A percentile compares a stretch with the other conserved stretches of the same genome.
Conservation (phyloP, 2,329 filamentous ascomycete species). For the Phyllosticta paracitricarpa region DNA sequence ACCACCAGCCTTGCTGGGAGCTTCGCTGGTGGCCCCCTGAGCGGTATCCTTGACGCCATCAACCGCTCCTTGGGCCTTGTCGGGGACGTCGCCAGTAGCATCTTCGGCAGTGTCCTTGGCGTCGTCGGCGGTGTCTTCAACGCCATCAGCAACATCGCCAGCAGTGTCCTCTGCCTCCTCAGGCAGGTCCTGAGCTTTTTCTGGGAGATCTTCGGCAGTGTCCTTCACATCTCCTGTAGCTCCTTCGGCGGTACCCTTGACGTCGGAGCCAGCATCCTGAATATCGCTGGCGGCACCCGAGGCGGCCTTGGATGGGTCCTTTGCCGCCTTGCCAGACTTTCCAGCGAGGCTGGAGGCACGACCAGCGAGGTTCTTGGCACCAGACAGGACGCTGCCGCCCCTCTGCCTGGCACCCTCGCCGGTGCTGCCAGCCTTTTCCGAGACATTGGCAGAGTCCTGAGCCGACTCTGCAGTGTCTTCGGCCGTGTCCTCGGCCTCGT, state of each 20-base stretch:
- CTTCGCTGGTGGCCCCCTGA: conserved; percentile 13
- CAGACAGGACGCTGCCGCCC: conserved; percentile 1
- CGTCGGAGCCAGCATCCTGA: conserved; percentile 17
- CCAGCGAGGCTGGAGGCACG: conserved; percentile 37
- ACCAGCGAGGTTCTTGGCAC: conserved; percentile 32
- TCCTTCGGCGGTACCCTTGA: conserved; percentile 19
- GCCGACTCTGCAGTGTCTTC: conserved; percentile 8
- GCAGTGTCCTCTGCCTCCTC: conserved; percentile 25
- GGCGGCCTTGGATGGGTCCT: conserved; percentile 29
- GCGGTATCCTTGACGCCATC: conserved; percentile 15
- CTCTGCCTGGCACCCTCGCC: conserved; percentile 6
- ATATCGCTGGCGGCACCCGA: conserved; percentile 25
- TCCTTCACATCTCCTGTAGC: conserved; percentile 26
- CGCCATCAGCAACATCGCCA: conserved; percentile 14
- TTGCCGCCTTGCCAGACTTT: conserved; percentile 22
- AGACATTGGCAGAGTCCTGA: conserved; percentile 11
- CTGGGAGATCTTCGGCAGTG: conserved; percentile 23
- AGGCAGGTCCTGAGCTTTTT: conserved; percentile 17
- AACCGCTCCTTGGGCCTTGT: conserved; percentile 7
- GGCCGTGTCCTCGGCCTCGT: conserved; percentile 23
- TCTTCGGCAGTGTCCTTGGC: conserved; percentile 16
- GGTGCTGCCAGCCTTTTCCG: conserved; percentile 8
- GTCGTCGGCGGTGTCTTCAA: conserved; percentile 11
- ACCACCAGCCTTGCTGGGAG: conserved; percentile 5
- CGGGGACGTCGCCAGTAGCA: conserved; percentile 17